Evolutionary conservation across 2,329 filamentous ascomycete species (phyloP).

Genomic region (Curvularia sp.): DNA sequence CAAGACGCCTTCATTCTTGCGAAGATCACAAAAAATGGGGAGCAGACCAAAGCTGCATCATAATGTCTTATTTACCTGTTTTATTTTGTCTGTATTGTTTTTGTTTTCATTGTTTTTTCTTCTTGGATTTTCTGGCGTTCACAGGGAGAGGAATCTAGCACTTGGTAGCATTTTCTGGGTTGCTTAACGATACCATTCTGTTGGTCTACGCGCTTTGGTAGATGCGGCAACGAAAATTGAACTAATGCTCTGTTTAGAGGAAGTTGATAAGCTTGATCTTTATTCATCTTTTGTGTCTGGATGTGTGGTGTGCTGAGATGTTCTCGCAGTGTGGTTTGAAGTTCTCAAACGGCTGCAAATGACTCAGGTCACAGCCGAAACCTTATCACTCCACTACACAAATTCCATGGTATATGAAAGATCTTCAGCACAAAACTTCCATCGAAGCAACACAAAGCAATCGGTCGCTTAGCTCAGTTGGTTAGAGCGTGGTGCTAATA

Average conservation of each 20-base stretch:
- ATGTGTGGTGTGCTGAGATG: background rate
- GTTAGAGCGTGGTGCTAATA: conserved; percentile 20
- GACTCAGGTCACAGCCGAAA: background rate
- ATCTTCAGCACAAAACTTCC: background rate
- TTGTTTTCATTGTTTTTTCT: background rate
- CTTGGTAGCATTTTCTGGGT: background rate
- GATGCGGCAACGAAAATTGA: background rate
- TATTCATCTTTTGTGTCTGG: background rate
- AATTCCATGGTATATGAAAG: too few relatives aligned
- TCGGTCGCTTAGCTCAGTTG: conserved; percentile 18
- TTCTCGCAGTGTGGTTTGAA: background rate
- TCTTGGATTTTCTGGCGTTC: background rate
- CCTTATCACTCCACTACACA: background rate
- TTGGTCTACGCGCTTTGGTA: background rate
- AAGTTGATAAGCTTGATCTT: background rate
- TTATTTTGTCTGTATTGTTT: background rate
- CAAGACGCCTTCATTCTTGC: background rate
- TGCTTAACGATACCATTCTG: conserved; percentile 1
- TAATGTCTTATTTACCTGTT: background rate
- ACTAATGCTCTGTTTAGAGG: background rate
- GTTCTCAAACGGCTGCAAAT: background rate
- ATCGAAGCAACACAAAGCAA: conserved; percentile 2
- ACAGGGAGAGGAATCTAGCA: background rate
- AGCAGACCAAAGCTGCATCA: background rate
- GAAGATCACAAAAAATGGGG: background rate